These are phyloP conservation scores for Geotrichum klebahnii DNA, from an alignment of 1,139 yeast genomes.

Conservation along the genomic window DNA sequence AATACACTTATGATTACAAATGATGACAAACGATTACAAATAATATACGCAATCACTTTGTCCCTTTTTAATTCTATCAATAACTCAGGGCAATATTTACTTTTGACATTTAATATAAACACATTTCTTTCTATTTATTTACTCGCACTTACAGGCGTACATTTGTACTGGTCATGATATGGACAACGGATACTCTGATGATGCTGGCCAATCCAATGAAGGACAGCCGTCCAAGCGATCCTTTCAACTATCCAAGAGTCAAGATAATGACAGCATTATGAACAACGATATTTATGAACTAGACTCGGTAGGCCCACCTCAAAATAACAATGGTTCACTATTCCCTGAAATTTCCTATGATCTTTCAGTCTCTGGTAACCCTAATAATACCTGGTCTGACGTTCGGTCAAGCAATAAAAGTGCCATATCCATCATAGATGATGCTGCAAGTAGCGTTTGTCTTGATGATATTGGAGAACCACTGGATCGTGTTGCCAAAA, in stretches of 20 bases:
- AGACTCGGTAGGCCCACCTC: background rate
- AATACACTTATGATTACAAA: no score
- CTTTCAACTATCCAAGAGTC: no score
- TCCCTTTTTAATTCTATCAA: no score
- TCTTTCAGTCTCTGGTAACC: background rate
- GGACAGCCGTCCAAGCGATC: no score
- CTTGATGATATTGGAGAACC: slow-evolving; percentile 35
- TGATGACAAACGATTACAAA: no score
- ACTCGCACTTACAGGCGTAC: background rate
- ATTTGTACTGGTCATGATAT: slow-evolving; percentile 6
- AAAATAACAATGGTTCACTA: background rate
- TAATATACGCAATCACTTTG: no score
- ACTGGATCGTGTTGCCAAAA: slow-evolving; percentile 20
- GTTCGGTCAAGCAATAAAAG: slow-evolving; percentile 10
- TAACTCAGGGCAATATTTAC: background rate
- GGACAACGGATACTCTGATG: background rate
- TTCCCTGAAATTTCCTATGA: slow-evolving; percentile 7
- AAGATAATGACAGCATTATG: no score
- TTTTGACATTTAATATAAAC: background rate
- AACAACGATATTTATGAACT: background rate
- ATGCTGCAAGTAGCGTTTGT: slow-evolving; percentile 36
- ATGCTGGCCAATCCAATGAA: background rate
- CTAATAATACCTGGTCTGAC: slow-evolving; percentile 6
- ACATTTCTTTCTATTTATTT: background rate
- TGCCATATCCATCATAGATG: slow-evolving; percentile 27